Evolutionary conservation across 2,329 filamentous ascomycete species (phyloP).

Genomic region (Capronia coronata): DNA sequence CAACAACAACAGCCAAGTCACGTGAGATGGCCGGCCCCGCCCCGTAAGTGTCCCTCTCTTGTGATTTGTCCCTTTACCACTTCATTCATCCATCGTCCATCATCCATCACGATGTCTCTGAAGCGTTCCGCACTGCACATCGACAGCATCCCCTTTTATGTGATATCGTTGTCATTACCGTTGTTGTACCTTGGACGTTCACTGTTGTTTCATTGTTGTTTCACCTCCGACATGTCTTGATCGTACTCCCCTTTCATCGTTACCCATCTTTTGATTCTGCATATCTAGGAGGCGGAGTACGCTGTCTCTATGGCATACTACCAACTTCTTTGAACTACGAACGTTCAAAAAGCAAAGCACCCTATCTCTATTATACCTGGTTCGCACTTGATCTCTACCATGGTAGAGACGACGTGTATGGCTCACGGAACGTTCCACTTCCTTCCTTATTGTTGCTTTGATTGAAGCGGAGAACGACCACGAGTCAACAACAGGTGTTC

Average conservation of each 20-base stretch:
- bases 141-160: background rate
- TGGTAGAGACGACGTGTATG: background rate
- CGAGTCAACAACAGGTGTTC: background rate
- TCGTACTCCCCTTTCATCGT: background rate
- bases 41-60: too few relatives aligned
- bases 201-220: background rate
- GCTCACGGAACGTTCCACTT: background rate
- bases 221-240: background rate
- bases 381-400: background rate
- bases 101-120: background rate
- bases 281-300: too few relatives aligned
- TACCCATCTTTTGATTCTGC: too few relatives aligned
- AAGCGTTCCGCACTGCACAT: background rate
- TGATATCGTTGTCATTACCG: background rate
- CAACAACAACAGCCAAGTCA: background rate
- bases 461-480: background rate
- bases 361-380: background rate
- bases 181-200: background rate
- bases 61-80: too few relatives aligned
- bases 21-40: background rate
- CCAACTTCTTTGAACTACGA: too few relatives aligned
- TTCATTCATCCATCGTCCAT: too few relatives aligned
- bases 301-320: too few relatives aligned
- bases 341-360: too few relatives aligned
- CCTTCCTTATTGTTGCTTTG: conserved; percentile 2